phyloP scores from a whole-genome alignment of 2,329 filamentous ascomycete genomes.

The Hymenoscyphus fraxineus region DNA sequence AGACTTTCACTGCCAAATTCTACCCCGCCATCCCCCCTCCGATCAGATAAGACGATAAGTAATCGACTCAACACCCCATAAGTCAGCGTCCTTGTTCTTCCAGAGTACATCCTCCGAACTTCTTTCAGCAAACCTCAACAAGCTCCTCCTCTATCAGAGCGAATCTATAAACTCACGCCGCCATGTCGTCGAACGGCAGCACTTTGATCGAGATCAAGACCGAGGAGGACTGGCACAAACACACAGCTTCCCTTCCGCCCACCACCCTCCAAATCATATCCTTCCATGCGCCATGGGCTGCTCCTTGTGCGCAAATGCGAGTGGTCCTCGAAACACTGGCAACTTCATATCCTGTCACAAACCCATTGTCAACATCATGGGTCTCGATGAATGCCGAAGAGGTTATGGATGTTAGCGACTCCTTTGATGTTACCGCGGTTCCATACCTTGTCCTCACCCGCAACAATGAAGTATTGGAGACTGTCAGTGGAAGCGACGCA shows the following conservation, averaged over 20 bases:
- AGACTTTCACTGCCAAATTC: background rate
- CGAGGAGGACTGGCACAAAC: constrained; percentile 67
- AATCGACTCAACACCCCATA: background rate
- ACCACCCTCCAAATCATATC: constrained; percentile 78
- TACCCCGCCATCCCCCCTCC: constrained; percentile 3
- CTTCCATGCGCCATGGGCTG: constrained; percentile 96
- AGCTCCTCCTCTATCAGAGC: background rate
- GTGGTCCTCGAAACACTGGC: constrained; percentile 82
- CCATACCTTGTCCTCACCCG: constrained; percentile 85
- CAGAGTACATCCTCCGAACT: background rate
- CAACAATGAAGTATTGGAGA: constrained; percentile 72
- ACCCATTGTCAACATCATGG: constrained; percentile 71
- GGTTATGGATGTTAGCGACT: constrained; percentile 83
- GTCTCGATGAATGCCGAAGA: constrained; percentile 92
- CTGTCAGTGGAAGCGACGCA: constrained; percentile 85
- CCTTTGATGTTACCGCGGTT: constrained; percentile 91
- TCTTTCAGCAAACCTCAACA: background rate
- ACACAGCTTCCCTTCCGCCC: constrained; percentile 62
- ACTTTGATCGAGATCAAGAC: constrained; percentile 73
- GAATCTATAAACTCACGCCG: background rate
- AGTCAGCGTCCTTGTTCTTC: background rate
- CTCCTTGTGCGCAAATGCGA: constrained; percentile 91
- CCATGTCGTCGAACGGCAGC: constrained; percentile 42
- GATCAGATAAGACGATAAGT: constrained; percentile 12
- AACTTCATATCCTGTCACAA: constrained; percentile 72